Base-by-base conservation (phyloP, 1,284 basidiomycete genomes). In the Peniophora sp. region DNA sequence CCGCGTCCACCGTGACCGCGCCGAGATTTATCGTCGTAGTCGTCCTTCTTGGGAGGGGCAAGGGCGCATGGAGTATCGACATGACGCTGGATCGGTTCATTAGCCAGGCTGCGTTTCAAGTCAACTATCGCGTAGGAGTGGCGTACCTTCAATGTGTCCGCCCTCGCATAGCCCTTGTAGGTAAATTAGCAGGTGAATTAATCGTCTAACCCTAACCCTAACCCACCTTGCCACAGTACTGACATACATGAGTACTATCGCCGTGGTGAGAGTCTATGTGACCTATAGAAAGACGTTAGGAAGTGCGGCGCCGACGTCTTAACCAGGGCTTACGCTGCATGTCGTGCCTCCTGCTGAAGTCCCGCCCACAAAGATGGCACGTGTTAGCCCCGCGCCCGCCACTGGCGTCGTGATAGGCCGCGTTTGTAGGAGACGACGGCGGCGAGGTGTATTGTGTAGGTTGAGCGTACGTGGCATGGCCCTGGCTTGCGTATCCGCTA, bases 201-300 rank as follows among this genome's bases (percentile, higher is more conserved):
- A n/a, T n/a, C n/a, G n/a, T n/a, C n/a, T n/a, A n/a, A n/a, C n/a
- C n/a, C n/a, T n/a, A n/a, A n/a, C n/a, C n/a, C n/a, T n/a, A n/a
- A n/a, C n/a, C n/a, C n/a, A n/a, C n/a, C n/a, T 86, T 88, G 55
- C 74, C 72, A 66, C 86, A 89, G 62, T 72, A 80, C 24, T 72
- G 74, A 65, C 86, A 89, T 49, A 72, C 73, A 62, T 89, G 84
- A 43, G 81, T 79, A 17, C 73, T 71, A 23, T 77, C 60, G 49
- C 78, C 70, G 58, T 87, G 84, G 59, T 85, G 82, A n/a, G 81
- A 85, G 66, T 87, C 84, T 56, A 79, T 77, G 67, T 89, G 86
- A 53, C n/a, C n/a, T n/a, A n/a, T n/a, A n/a, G n/a, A n/a, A n/a
- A n/a, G n/a, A n/a, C n/a, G n/a, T n/a, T n/a, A n/a, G n/a, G n/a